Percentiles rank a stretch among this genome's conserved stretches.
phyloP scores from a whole-genome alignment of 441 rosid species.

The Erysimum pusillum region DNA sequence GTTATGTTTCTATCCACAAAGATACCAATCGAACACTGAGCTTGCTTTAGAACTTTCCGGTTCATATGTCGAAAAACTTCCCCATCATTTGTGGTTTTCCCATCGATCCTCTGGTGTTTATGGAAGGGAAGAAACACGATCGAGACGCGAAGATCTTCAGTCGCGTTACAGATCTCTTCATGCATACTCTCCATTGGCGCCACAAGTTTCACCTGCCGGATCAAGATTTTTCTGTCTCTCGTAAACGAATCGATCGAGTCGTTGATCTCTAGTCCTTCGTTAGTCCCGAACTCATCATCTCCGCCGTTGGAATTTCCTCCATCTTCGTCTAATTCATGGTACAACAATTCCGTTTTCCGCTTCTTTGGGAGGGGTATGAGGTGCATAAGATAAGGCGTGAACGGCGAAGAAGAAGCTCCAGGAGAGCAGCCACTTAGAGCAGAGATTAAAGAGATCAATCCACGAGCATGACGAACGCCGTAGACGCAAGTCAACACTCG shows the following conservation, averaged over 20 bases:
- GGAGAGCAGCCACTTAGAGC: constrained; percentile 60
- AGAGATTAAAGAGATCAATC: constrained; percentile 57
- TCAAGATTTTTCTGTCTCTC: constrained; percentile 55
- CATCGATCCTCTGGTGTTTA: constrained; percentile 88
- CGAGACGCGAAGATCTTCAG: constrained; percentile 75
- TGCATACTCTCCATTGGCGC: constrained; percentile 61
- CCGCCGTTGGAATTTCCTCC: constrained; percentile 58
- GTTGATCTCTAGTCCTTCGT: constrained; percentile 80
- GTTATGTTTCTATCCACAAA: constrained; percentile 72
- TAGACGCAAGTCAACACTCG: constrained; percentile 74
- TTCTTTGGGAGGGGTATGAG: constrained; percentile 79
- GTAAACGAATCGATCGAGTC: constrained; percentile 69
- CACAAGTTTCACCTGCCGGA: constrained; percentile 69
- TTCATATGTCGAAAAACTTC: constrained; percentile 70
- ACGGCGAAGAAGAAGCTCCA: constrained; percentile 55
- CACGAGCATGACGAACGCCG: constrained; percentile 75
- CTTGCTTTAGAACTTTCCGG: constrained; percentile 76
- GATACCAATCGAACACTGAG: constrained; percentile 81
- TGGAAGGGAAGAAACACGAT: constrained; percentile 82
- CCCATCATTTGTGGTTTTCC: constrained; percentile 66
- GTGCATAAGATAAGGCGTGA: constrained; percentile 71
- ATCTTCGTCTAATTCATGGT: constrained; percentile 74
- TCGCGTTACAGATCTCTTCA: constrained; percentile 71
- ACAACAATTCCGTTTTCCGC: constrained; percentile 55
- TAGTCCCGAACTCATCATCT: constrained; percentile 82